Base-by-base conservation (phyloP, 805 yeast genomes). In the Metschnikowia cubensis region DNA sequence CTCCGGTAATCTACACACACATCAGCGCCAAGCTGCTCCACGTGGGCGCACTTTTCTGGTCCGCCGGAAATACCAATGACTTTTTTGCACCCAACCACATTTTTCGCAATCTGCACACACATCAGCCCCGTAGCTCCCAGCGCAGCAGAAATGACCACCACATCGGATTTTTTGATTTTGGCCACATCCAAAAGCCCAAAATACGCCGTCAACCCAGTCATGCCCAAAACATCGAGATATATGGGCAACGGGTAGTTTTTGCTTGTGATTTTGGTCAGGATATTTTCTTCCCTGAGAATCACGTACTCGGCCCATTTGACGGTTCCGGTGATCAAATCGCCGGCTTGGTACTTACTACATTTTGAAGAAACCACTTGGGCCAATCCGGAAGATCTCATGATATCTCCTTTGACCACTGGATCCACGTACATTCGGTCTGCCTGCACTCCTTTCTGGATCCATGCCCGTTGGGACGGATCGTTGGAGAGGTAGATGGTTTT, bases 61-160 rank as follows among this genome's bases (percentile, higher is more conserved):
- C 82, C 76, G 50, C 87, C 86, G 10, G 86, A 80, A 52, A 82
- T 75, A 34, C 83, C 89, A 60, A 82, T 73, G 17, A 84, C 83
- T 54, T 71, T 76, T 38, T 71, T 65, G 31, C 84, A 84, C 21
- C 77, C 76, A 57, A 76, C 69, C 14, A 79, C 65, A 32, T 76
- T 65, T 49, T 79, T 68, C 35, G 86, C 83, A 11, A 83, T 60
- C 62, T 82, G 87, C 18, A 82, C 77, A 44, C 72, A 77, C 41
- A 75, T 64, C 17, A 80, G 73, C 14, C 89, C 88, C n/a, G 84
- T 84, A 15, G 87, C 86, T 52, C 89, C 89, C 18, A 84, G 76
- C 6, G 89, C 89, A 49, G 87, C 88, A 15, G 84, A 77, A 41
- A 83, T 68, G 36, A 82, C 65, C 56, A 79, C 70, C 7, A 73